Base-by-base conservation (phyloP, 768 basidiomycete species). In the Termitomyces sp. region DNA sequence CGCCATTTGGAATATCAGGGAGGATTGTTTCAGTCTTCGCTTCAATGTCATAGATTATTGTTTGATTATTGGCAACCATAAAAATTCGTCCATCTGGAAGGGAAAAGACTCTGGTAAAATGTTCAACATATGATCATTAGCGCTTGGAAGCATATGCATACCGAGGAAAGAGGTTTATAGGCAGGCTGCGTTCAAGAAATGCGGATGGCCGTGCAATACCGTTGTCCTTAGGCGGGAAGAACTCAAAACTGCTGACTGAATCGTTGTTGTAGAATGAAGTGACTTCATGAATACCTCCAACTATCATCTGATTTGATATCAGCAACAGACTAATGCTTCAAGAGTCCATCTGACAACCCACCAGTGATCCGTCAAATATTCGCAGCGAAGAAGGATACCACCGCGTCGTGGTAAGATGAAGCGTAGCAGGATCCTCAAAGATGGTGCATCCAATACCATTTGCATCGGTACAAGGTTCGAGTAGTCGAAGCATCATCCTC, bases 241-340 rank as follows among this genome's bases (percentile, higher is more conserved):
- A 76, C 52, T 75, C 74, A 39, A 72, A 69, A 0, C 83, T 85
- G 65, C 82, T 85, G 42, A 81, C 77, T 3, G 83, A 81, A 50
- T 71, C 76, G 25, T 78, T 82, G 63, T 87, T 88, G 66, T 54
- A 68, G 60, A 52, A 69, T 59, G 22, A 63, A 23, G 55, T 54
- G 22, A n/a, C n/a, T 5, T 54, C 25, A 29, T 38, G 50, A 13
- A 53, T 57, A 13, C 58, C 58, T 20, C 58, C 58, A 4, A 59
- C 32, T 16, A 59, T 56, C 64, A 70, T 69, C 67, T 67, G 35
- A 39, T 29, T 22, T 3, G 12, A 16, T 33, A 25, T 53, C 13
- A 53, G 35, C 25, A 33, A 22, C 23, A 20, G 23, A 52, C 31
- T 33, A 23, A 11, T 16, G 31, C 13, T 23, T 12, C 10, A 0